Base-by-base conservation (phyloP, 228 moss, liverwort and hornwort species). In the Sphagnum magellanicum region DNA sequence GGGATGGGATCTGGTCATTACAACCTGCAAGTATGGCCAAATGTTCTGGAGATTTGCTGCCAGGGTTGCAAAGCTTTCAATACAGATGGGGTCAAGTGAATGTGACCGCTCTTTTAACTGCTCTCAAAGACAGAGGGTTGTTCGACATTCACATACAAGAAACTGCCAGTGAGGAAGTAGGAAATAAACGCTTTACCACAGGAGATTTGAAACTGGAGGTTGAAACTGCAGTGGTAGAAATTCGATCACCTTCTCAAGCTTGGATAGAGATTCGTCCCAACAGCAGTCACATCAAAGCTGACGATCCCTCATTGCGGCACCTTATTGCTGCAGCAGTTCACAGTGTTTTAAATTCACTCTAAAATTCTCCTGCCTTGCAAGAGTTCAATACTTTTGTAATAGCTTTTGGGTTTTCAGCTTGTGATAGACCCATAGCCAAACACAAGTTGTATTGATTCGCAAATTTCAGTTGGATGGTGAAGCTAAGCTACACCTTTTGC, bases 271-370 rank as follows among this genome's bases (percentile, higher is more conserved):
- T 96, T 5, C 84, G 78, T 64, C 73, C 84, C 65, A 78, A 73
- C 9, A 89, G 74, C 16, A 92, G 86, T 63, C 84, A 86, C 63
- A 77, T 96, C 66, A 92, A 92, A 79, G 78, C 92, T 0, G 89
- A 89, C 71, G 96, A 89, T 63, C 71, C 86, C 52, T 81, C 81
- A 50, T 48, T 92, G 10, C 86, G 96, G 69, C 77, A 70, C 49
- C 79, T 83, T n/a, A 77, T 96, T 74, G 88, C 92, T 50, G 92
- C 91, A 74, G 92, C 91, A 58, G 68, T 96, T 48, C 86, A 91
- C 50, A 86, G 83, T 70, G 78, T 74, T 63, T 79, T 95, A 3
- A 83, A 78, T 64, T 87, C 85, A 12, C 64, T 94, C 68, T 94
- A 77, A 78, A 49, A 32, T 32, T 32, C 32, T 32, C 32, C 32